Conservation (phyloP, 139 green algal genomes). For the Chlorella sp. region DNA sequence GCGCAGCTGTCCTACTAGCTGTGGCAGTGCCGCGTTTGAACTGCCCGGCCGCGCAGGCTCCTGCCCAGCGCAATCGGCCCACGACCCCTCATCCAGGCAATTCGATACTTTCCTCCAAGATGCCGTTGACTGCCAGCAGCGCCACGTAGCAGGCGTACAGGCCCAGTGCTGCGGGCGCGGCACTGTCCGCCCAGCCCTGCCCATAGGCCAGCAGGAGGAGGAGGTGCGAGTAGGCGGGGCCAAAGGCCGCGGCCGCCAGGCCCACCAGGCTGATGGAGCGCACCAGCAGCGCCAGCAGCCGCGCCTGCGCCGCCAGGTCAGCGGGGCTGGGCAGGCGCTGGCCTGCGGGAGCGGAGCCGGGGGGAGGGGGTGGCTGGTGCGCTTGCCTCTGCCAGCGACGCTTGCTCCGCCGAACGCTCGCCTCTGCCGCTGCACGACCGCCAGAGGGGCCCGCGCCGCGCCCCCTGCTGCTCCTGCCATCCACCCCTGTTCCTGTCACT, state of each 20-base stretch:
- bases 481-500: background rate
- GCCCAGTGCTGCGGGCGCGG: constrained; percentile 70
- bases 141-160: constrained; percentile 81
- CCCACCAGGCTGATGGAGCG: constrained; percentile 61
- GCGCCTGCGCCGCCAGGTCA: constrained; percentile 23
- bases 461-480: background rate
- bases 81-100: no score
- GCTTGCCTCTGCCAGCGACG: no score
- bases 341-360: background rate
- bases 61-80: no score
- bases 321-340: background rate
- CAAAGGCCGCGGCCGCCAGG: constrained; percentile 71
- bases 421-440: no score
- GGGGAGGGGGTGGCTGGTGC: no score
- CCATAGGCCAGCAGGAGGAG: constrained; percentile 77
- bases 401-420: no score
- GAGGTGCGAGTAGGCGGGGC: constrained; percentile 73
- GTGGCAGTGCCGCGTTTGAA: no score
- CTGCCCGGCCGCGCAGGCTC: no score
- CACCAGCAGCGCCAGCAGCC: constrained; percentile 58
- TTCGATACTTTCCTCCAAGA: no score
- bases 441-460: no score
- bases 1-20: no score
- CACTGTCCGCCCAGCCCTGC: constrained; percentile 65
- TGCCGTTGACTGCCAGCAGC: constrained; percentile 76